Percentiles rank a stretch among this genome's conserved stretches.
Evolutionary conservation across 192 early-diverging fungal species (phyloP).

Genomic region (Coemansia sp.): DNA sequence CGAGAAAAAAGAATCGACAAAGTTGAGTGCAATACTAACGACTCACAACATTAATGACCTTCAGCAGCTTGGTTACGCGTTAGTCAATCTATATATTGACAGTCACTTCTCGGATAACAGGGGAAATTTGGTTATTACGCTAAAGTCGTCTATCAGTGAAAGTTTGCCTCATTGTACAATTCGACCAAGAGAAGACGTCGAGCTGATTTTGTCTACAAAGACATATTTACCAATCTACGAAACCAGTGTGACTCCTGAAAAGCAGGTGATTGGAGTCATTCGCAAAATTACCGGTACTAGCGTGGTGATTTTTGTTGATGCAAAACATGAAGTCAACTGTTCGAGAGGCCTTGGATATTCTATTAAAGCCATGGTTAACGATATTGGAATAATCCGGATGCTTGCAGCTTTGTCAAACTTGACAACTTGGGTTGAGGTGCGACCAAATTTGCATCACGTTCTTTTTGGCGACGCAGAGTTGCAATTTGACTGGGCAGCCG

Average conservation of each 20-base stretch:
- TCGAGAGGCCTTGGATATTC: background rate
- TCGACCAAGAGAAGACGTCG: constrained; percentile 69
- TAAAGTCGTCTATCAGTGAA: constrained; percentile 57
- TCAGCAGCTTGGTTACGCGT: constrained; percentile 54
- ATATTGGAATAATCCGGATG: constrained; percentile 56
- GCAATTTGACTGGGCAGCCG: constrained; percentile 15
- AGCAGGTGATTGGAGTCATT: background rate
- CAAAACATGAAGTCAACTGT: constrained; percentile 20
- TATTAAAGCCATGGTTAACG: background rate
- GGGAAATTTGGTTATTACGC: constrained; percentile 66
- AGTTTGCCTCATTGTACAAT: constrained; percentile 60
- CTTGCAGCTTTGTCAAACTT: constrained; percentile 31
- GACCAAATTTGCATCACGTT: constrained; percentile 40
- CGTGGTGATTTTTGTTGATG: background rate
- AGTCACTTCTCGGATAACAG: constrained; percentile 61
- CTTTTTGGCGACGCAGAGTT: constrained; percentile 45
- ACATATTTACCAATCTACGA: too few relatives aligned
- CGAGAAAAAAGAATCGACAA: too few relatives aligned
- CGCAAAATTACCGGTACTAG: background rate
- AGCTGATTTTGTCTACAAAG: constrained; percentile 16
- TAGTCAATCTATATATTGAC: constrained; percentile 60
- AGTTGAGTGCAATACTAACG: too few relatives aligned
- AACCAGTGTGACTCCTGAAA: too few relatives aligned
- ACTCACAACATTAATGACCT: background rate
- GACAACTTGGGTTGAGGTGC: background rate